phyloP scores from a whole-genome alignment of 768 basidiomycete species.

The Mycena amicta region DNA sequence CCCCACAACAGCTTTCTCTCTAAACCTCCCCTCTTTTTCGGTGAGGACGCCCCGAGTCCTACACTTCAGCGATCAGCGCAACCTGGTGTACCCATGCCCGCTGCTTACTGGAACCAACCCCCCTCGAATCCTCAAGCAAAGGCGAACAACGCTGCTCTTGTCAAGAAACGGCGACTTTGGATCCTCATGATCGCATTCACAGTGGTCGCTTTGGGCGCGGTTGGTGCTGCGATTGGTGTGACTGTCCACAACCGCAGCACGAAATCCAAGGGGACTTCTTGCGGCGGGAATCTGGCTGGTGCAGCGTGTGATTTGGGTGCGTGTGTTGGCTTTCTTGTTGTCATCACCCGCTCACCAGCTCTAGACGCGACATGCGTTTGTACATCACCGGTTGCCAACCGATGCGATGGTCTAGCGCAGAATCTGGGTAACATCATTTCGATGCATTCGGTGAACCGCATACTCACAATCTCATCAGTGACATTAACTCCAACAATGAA shows the following conservation, averaged over 20 bases:
- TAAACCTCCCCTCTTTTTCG: constrained; percentile 3
- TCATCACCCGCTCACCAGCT: constrained; percentile 1
- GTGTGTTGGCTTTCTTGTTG: constrained; percentile 23
- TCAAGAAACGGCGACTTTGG: constrained; percentile 25
- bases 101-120: constrained; percentile 7
- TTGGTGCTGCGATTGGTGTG: constrained; percentile 50
- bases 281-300: constrained; percentile 47
- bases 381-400: constrained; percentile 43
- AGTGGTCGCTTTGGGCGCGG: constrained; percentile 39
- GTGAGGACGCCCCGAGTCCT: constrained; percentile 7
- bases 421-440: constrained; percentile 38
- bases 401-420: constrained; percentile 57
- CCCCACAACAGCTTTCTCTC: constrained; percentile 49
- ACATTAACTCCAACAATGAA: constrained; percentile 54
- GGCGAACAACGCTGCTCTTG: background rate
- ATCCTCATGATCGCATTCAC: constrained; percentile 36
- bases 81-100: background rate
- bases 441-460: background rate
- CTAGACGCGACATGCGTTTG: constrained; percentile 67
- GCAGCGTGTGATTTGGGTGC: constrained; percentile 57
- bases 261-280: constrained; percentile 21
- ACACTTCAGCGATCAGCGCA: background rate
- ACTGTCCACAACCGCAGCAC: constrained; percentile 35
- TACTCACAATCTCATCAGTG: constrained; percentile 22
- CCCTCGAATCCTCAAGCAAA: constrained; percentile 9